These are phyloP conservation scores for Globisporangium barbulae DNA, from an alignment of 352 stramenopile species.

Conservation along the genomic window DNA sequence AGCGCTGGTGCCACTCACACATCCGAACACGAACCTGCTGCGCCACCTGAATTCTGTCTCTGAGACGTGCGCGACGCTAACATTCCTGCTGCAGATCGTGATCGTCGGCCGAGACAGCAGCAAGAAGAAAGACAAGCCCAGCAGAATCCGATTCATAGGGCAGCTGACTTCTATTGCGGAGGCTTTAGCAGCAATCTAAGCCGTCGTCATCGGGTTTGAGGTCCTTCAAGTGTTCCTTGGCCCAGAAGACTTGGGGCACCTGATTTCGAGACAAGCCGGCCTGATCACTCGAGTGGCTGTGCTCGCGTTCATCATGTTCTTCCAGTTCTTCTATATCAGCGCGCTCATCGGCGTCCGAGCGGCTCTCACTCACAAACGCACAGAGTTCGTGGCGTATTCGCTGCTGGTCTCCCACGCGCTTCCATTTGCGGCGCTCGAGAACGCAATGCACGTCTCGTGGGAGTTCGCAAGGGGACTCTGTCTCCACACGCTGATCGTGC, in stretches of 20 bases:
- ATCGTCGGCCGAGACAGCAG: conserved; percentile 24
- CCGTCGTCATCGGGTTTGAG: neutral
- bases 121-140: conserved; percentile 20
- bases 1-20: conserved; percentile 20
- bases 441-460: conserved; percentile 26
- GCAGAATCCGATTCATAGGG: conserved; percentile 14
- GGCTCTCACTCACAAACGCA: conserved; percentile 3
- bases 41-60: conserved; percentile 26
- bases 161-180: conserved; percentile 20
- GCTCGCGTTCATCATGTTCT: conserved; percentile 31
- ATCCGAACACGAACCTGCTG: conserved; percentile 15
- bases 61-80: conserved; percentile 27
- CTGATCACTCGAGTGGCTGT: conserved; percentile 23
- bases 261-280: neutral
- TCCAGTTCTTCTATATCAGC: conserved; percentile 23
- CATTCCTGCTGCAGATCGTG: conserved; percentile 32
- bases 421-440: conserved; percentile 20
- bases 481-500: neutral
- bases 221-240: neutral
- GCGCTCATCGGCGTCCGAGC: conserved; percentile 1
- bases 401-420: conserved; percentile 31
- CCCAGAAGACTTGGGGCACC: neutral
- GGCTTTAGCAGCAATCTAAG: conserved; percentile 11
- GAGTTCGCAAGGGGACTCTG: conserved; percentile 13
- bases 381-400: conserved; percentile 25